Evolutionary conservation across 2,329 filamentous ascomycete species (phyloP), one percentile per base, ranked within the genome.

Genomic region (Diplodia corticola): DNA sequence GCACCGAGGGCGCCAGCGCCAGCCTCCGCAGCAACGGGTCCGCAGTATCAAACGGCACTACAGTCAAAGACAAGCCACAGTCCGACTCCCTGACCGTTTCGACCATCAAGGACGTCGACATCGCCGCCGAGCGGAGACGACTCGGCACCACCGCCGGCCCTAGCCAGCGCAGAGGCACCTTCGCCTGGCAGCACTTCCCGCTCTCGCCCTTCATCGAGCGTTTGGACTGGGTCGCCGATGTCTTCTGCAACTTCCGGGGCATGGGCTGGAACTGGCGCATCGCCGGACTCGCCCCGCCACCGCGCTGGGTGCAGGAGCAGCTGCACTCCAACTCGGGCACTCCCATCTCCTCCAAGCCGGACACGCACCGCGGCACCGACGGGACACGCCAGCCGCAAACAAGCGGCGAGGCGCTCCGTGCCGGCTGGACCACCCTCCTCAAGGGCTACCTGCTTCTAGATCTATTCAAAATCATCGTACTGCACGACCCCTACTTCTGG

Each of bases 401-500:
- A 9, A 74, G 75, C 4, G 49, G 65, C 1, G 70, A 70, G 1
- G 73, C 83, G 1, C 71, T 83, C 1, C 69, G 69, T 40, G 67
- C 72, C 37, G 76, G 77, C 49, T 15, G 73, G 7, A 72, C 73
- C 35, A 80, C 73, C 5, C 78, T 89, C n/a, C 64, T 86, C 2
- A 65, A 84, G 44, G 81, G 82, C 69, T 95, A 91, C 73, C 69
- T 95, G 13, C 68, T 85, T 7, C 80, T 97, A 9, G 94, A 97
- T 76, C 67, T 87, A 6, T 76, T 91, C 63, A 91, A 90, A 72
- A 83, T 88, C 1, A 69, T 87, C 68, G 88, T 92, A 80, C 88
- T 89, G 70, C 85, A 86, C 63, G 94, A 98, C 72, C 88, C 90
- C 0, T 96, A 94, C 79, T 96, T 93, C 77, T 83, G 83, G 77